phyloP scores from a whole-genome alignment of 345 rosid species.

The Brassica nigra region DNA sequence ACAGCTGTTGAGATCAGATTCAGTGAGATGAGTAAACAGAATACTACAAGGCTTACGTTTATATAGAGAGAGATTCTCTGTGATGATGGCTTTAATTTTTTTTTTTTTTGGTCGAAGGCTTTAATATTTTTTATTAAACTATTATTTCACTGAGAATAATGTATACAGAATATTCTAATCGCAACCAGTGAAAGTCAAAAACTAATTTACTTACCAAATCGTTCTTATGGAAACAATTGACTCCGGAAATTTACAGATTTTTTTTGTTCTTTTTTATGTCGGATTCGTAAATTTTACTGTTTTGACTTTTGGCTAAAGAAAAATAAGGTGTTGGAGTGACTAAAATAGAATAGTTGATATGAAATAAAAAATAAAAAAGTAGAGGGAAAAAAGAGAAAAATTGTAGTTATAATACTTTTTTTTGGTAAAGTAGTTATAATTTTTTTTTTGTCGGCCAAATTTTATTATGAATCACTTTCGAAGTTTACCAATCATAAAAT shows the following conservation, averaged over 20 bases:
- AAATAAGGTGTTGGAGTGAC: neutral
- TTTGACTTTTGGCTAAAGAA: neutral
- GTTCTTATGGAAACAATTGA: neutral
- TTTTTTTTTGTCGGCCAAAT: too few relatives aligned
- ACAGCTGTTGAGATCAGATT: conserved; percentile 24
- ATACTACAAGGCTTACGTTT: conserved; percentile 9
- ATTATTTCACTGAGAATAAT: neutral
- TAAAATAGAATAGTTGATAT: neutral
- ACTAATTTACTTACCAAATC: neutral
- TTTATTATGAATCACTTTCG: too few relatives aligned
- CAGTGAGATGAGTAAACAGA: conserved; percentile 13
- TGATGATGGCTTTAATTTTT: neutral
- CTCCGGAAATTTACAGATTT: neutral
- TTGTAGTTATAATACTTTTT: too few relatives aligned
- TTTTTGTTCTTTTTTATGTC: neutral
- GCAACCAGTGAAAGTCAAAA: conserved; percentile 3
- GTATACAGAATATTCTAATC: conserved; percentile 9
- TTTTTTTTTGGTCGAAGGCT: neutral
- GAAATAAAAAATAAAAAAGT: too few relatives aligned
- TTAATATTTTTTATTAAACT: neutral
- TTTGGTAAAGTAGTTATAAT: too few relatives aligned
- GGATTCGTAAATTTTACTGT: neutral
- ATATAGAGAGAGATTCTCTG: conserved; percentile 20
- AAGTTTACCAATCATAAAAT: too few relatives aligned
- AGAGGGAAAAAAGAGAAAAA: neutral